Conservation (phyloP, 305 asterid species). For the Fraxinus sp. region DNA sequence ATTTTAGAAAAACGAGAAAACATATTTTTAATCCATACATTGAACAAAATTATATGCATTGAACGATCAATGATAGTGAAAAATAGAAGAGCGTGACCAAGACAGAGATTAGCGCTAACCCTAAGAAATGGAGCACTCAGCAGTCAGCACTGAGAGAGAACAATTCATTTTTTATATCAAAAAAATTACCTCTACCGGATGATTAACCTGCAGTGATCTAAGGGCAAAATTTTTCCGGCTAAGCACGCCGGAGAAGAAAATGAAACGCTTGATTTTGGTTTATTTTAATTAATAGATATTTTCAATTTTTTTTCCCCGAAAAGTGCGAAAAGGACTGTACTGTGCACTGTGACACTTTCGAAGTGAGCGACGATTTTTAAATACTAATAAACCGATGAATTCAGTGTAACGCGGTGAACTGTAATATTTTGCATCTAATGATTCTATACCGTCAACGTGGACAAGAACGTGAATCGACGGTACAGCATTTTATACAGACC, state of each 20-base stretch:
- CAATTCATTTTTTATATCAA: background rate
- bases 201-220: slow-evolving; percentile 13
- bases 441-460: background rate
- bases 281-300: slow-evolving; percentile 5
- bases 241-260: slow-evolving; percentile 32
- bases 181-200: slow-evolving; percentile 25
- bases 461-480: background rate
- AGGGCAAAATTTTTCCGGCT: slow-evolving; percentile 24
- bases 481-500: background rate
- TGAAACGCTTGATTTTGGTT: slow-evolving; percentile 15
- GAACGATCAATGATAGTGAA: slow-evolving; percentile 15
- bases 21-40: background rate
- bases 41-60: slow-evolving; percentile 14
- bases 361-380: slow-evolving; percentile 31
- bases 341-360: slow-evolving; percentile 16
- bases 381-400: slow-evolving; percentile 30
- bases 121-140: slow-evolving; percentile 17
- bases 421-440: background rate
- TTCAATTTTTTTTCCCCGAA: background rate
- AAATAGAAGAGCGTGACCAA: slow-evolving; percentile 21
- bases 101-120: slow-evolving; percentile 26
- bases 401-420: slow-evolving; percentile 37
- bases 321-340: slow-evolving; percentile 26
- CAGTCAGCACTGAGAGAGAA: background rate
- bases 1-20: background rate